Base-by-base conservation (phyloP, 768 basidiomycete genomes). In the Daedaleopsis sinensis region DNA sequence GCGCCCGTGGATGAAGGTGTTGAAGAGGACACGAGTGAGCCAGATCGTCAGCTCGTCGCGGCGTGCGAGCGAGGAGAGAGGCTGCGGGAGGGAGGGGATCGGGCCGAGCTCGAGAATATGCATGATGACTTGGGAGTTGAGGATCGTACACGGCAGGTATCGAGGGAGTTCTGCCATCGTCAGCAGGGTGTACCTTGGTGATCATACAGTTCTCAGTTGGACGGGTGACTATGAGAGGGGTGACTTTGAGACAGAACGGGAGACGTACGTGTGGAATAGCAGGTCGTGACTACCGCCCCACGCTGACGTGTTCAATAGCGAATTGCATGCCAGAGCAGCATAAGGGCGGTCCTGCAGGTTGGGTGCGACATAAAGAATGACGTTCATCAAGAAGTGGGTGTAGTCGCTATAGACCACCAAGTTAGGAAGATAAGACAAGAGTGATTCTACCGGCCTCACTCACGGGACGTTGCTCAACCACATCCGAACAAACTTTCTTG, bases 11-110 rank as follows among this genome's bases (percentile, higher is more conserved):
- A 68, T 63, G 51, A 76, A 52, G 3, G 67, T 72, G 47, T 70
- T 68, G n/a, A 77, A 67, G 23, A 77, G 69, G 8, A 76, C 61
- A 19, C 72, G 71, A 1, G 68, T 70, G 23, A 79, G 71, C 76
- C 75, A 78, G 0, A 64, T 62, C 15, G 55, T 67, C 11, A 79
- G 66, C 42, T 76, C 72, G 13, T 70, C 69, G 35, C 71, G 68
- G 5, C 68, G 43, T 4, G 70, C 67, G n/a, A 72, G 68, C 57
- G 59, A 53, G 18, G 65, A 59, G 11, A 65, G 65, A 1, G 65
- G 59, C 5, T 51, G 50, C 3, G 61, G 65, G 24, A 55, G n/a
- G 21, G 32, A 50, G 11, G 23, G 7, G 37, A 48, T 37, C 19
- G 52, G 9, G 35, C 46, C 50, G 8, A 61, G 16, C 3, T 37